A percentile compares a stretch with the other conserved stretches of the same genome.
phyloP scores from a whole-genome alignment of 2,329 filamentous ascomycete species.

The Alternaria rosae region DNA sequence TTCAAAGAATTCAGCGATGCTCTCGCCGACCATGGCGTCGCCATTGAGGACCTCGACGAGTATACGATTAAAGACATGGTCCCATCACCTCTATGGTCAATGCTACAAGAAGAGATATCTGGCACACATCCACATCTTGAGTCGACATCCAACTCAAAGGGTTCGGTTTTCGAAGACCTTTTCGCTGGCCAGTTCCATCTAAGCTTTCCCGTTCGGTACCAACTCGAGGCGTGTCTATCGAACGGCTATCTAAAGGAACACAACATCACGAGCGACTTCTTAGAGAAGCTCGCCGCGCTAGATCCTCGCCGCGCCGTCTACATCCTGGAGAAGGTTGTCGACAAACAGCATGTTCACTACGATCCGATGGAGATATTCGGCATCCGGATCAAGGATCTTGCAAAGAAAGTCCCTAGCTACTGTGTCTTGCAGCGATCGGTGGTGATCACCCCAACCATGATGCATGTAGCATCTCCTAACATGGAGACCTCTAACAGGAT shows the following conservation, averaged over 20 bases:
- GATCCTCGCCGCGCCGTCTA: conserved; percentile 64
- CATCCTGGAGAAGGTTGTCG: conserved; percentile 77
- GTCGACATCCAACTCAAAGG: background rate
- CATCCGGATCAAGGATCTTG: conserved; percentile 40
- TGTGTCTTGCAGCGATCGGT: conserved; percentile 80
- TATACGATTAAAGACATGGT: conserved; percentile 52
- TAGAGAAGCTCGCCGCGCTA: conserved; percentile 65
- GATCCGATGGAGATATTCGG: conserved; percentile 78
- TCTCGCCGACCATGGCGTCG: conserved; percentile 77
- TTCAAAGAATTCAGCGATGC: conserved; percentile 59
- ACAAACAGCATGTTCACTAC: conserved; percentile 67
- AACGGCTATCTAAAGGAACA: conserved; percentile 78
- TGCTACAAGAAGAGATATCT: conserved; percentile 42
- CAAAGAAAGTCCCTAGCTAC: conserved; percentile 68
- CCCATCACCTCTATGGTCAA: conserved; percentile 27
- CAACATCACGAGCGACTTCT: conserved; percentile 72
- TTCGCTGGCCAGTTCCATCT: conserved; percentile 34
- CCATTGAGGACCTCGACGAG: conserved; percentile 52
- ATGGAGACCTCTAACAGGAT: conserved; percentile 91
- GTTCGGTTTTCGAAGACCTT: conserved; percentile 39
- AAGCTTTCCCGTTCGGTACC: conserved; percentile 78
- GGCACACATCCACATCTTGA: conserved; percentile 33
- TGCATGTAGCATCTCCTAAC: conserved; percentile 78
- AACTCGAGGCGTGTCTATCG: conserved; percentile 93
- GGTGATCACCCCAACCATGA: conserved; percentile 81